Evolutionary conservation across 2,329 filamentous ascomycete species (phyloP).

Genomic region (Fusarium falciforme): DNA sequence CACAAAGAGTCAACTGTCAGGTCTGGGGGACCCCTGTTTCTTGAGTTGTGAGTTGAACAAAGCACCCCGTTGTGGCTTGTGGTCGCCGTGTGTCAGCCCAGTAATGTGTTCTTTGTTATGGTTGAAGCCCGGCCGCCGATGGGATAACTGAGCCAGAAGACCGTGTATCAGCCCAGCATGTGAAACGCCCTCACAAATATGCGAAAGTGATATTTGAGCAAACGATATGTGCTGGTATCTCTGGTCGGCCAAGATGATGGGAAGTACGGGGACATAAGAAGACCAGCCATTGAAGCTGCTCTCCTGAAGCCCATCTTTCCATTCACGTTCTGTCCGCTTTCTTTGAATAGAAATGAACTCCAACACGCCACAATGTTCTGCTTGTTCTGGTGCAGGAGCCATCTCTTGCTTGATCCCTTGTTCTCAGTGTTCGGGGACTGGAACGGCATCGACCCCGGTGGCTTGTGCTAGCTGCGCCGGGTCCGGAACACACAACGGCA

Average conservation of each 20-base stretch:
- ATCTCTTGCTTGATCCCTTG: neutral
- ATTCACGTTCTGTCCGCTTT: neutral
- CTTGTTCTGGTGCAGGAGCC: neutral
- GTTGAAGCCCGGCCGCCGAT: neutral
- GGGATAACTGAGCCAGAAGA: neutral
- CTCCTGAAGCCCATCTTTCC: neutral
- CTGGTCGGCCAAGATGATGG: neutral
- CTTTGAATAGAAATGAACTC: neutral
- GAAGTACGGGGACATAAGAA: neutral
- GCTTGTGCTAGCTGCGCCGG: neutral
- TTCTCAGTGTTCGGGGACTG: neutral
- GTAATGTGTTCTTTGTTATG: too few relatives aligned
- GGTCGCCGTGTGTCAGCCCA: too few relatives aligned
- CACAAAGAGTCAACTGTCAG: neutral
- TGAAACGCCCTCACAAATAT: neutral
- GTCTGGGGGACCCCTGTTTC: neutral
- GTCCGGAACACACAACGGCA: neutral
- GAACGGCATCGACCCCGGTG: neutral
- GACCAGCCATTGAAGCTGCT: neutral
- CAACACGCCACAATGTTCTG: neutral
- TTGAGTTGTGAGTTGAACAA: neutral
- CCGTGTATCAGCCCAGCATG: neutral
- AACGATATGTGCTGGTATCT: neutral
- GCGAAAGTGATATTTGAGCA: neutral
- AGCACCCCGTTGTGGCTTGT: too few relatives aligned